These are phyloP conservation scores for Paxillus ammoniavirescens DNA, from an alignment of 768 basidiomycete species.

Conservation along the genomic window DNA sequence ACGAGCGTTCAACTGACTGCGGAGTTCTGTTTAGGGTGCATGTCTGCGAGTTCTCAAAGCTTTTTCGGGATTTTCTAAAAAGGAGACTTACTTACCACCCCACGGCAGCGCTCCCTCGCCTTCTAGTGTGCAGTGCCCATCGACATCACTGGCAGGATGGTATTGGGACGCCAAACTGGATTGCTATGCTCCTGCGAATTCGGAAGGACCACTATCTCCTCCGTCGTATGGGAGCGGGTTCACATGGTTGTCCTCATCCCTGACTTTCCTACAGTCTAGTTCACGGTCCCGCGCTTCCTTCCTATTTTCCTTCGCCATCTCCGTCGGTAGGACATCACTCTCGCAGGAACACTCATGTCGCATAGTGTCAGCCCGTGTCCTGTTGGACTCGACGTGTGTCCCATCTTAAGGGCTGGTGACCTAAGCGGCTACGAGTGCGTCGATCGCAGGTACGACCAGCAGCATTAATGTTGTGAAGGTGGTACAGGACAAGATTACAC, in stretches of 20 bases:
- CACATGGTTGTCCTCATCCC: slow-evolving; percentile 42
- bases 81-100: slow-evolving; percentile 10
- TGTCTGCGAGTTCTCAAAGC: neutral
- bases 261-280: slow-evolving; percentile 39
- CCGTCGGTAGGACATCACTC: slow-evolving; percentile 17
- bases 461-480: slow-evolving; percentile 78
- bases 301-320: slow-evolving; percentile 39
- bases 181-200: slow-evolving; percentile 13
- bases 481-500: slow-evolving; percentile 69
- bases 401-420: slow-evolving; percentile 40
- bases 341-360: slow-evolving; percentile 33
- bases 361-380: slow-evolving; percentile 49
- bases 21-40: slow-evolving; percentile 12
- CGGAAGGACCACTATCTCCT: slow-evolving; percentile 1
- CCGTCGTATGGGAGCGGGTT: slow-evolving; percentile 40
- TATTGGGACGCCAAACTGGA: slow-evolving; percentile 11
- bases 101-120: neutral
- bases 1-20: neutral
- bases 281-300: slow-evolving; percentile 13
- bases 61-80: slow-evolving; percentile 11
- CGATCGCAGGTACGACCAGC: slow-evolving; percentile 59
- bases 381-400: slow-evolving; percentile 53
- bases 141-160: no score
- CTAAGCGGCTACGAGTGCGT: slow-evolving; percentile 58
- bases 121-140: slow-evolving; percentile 8